Evolutionary conservation across 352 stramenopile species (phyloP).

Genomic region (Pythium phragmiticola): DNA sequence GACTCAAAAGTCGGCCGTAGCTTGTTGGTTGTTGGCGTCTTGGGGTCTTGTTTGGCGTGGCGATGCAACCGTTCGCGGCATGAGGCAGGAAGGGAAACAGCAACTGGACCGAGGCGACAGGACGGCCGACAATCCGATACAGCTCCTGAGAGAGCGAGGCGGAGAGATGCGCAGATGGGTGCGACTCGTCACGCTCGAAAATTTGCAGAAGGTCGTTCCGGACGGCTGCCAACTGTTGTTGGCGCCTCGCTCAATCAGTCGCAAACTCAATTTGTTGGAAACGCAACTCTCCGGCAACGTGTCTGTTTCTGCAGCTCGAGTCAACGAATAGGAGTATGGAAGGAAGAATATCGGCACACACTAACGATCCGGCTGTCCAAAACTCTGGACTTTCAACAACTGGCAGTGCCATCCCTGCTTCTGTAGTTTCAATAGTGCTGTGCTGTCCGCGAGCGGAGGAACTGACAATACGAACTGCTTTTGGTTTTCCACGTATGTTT

Average conservation of each 20-base stretch:
- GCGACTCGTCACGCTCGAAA: constrained; percentile 31
- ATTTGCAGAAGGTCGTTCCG: constrained; percentile 26
- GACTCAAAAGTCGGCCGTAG: not conserved
- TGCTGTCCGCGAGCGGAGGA: too few species aligned
- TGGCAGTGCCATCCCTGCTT: too few species aligned
- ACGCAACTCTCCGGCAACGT: constrained; percentile 13
- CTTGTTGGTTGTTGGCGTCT: constrained; percentile 4
- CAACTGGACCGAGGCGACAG: constrained; percentile 18
- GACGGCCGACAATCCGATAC: constrained; percentile 2
- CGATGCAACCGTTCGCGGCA: constrained; percentile 9
- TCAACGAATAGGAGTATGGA: not conserved
- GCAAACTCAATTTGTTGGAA: not conserved
- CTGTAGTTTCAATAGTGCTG: too few species aligned
- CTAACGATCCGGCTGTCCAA: constrained; percentile 9
- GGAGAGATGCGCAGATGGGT: constrained; percentile 10
- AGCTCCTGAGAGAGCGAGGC: not conserved
- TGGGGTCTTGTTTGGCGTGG: not conserved
- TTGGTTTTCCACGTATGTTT: not conserved
- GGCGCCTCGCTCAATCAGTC: not conserved
- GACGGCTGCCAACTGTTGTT: constrained; percentile 15
- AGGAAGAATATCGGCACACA: not conserved
- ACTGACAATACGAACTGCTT: too few species aligned
- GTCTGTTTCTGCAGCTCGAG: constrained; percentile 16
- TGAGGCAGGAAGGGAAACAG: constrained; percentile 18
- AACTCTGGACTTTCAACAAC: not conserved